phyloP scores from a whole-genome alignment of 352 stramenopile genomes.

The Nothophytophthora sp. region DNA sequence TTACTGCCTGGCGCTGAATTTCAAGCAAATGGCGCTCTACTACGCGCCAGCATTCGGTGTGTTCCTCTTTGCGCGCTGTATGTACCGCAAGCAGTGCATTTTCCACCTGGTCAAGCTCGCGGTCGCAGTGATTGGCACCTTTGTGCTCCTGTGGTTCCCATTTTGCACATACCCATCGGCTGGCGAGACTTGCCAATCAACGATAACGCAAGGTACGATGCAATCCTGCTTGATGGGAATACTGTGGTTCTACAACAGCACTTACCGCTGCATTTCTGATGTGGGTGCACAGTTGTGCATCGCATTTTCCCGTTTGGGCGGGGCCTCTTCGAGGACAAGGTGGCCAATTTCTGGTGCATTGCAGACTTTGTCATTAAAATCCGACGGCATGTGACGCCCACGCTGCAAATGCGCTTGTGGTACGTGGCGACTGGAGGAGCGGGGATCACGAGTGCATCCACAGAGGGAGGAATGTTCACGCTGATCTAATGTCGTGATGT shows the following conservation, averaged over 20 bases:
- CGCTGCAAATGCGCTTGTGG: constrained; percentile 76
- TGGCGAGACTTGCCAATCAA: constrained; percentile 54
- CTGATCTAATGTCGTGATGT: no score
- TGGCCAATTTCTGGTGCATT: constrained; percentile 97
- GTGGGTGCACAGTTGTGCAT: constrained; percentile 67
- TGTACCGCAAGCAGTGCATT: constrained; percentile 51
- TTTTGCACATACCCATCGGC: constrained; percentile 72
- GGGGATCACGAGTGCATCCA: no score
- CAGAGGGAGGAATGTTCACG: no score
- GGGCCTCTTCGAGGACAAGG: constrained; percentile 98
- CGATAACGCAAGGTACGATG: constrained; percentile 60
- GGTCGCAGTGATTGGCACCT: constrained; percentile 89
- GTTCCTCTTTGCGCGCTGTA: constrained; percentile 91
- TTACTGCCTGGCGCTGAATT: constrained; percentile 96
- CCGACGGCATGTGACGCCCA: constrained; percentile 42
- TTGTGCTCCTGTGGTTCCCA: constrained; percentile 90
- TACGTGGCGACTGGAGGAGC: no score
- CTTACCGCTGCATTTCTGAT: not conserved
- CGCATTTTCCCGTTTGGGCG: constrained; percentile 96
- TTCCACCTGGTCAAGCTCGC: constrained; percentile 74
- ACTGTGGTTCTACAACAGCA: not conserved
- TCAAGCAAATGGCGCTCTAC: constrained; percentile 99
- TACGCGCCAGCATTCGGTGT: constrained; percentile 95
- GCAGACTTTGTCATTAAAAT: constrained; percentile 85
- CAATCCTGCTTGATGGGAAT: not conserved